A percentile compares a stretch with the other conserved stretches of the same genome.
Conservation (phyloP, 148 eudicot species). For the Chenopodium formosanum region DNA sequence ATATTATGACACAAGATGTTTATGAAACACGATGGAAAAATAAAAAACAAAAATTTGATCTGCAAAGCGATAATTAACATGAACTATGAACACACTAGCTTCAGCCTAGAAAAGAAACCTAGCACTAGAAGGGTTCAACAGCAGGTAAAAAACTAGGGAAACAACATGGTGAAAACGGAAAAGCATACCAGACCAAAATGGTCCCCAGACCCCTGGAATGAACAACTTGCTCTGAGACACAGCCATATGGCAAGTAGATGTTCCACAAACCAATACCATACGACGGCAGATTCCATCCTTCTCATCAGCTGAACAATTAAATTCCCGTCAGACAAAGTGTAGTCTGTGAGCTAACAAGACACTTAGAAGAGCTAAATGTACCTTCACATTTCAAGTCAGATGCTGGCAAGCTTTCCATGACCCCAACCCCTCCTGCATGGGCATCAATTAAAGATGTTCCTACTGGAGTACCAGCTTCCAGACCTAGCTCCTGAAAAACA, state of each 20-base stretch:
- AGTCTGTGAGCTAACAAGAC: background rate
- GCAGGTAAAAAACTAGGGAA: background rate
- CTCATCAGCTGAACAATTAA: slow-evolving; percentile 52
- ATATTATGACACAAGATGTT: too few species aligned
- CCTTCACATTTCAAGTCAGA: slow-evolving; percentile 47
- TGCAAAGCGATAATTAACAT: background rate
- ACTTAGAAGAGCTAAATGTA: slow-evolving; percentile 17
- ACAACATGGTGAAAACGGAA: background rate
- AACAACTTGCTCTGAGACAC: slow-evolving; percentile 76
- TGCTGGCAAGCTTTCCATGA: slow-evolving; percentile 79
- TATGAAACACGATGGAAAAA: background rate
- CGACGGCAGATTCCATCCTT: slow-evolving; percentile 79
- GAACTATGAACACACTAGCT: background rate
- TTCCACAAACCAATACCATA: slow-evolving; percentile 98
- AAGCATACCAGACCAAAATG: slow-evolving; percentile 91
- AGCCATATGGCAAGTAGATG: slow-evolving; percentile 99
- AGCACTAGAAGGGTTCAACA: slow-evolving; percentile 1
- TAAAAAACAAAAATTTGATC: background rate
- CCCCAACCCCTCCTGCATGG: slow-evolving; percentile 99
- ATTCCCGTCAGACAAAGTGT: slow-evolving; percentile 11
- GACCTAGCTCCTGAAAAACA: slow-evolving; percentile 75
- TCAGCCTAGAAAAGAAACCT: too few species aligned
- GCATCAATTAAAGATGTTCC: slow-evolving; percentile 98
- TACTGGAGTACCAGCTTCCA: slow-evolving; percentile 77
- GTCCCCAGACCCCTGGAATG: slow-evolving; percentile 99